phyloP scores from a whole-genome alignment of 2,329 filamentous ascomycete genomes.

The Didymella pinodella region DNA sequence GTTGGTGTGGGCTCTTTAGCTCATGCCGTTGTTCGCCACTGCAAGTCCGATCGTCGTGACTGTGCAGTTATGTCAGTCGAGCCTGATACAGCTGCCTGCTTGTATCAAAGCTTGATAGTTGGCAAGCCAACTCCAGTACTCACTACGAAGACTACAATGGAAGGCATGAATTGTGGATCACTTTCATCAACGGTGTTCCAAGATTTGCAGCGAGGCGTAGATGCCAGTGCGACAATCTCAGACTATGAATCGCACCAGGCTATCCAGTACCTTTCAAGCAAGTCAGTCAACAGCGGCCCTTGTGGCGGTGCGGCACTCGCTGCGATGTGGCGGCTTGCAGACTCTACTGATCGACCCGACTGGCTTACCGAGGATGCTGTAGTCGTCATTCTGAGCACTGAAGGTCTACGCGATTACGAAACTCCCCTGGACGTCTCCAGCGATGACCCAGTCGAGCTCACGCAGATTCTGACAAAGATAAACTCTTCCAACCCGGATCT shows the following conservation, averaged over 20 bases:
- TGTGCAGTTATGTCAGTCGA: constrained; percentile 71
- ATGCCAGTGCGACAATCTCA: constrained; percentile 67
- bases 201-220: constrained; percentile 64
- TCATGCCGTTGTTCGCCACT: constrained; percentile 72
- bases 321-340: constrained; percentile 61
- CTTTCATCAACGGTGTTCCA: constrained; percentile 72
- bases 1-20: constrained; percentile 78
- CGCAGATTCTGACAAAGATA: neutral
- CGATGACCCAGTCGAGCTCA: constrained; percentile 30
- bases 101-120: constrained; percentile 60
- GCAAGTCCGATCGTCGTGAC: constrained; percentile 56
- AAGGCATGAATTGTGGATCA: constrained; percentile 76
- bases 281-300: constrained; percentile 64
- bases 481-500: neutral
- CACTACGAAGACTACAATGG: constrained; percentile 74
- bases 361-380: constrained; percentile 59
- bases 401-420: constrained; percentile 57
- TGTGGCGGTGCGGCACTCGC: constrained; percentile 69
- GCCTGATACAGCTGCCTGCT: constrained; percentile 69
- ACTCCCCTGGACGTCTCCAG: constrained; percentile 3
- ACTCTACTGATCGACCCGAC: constrained; percentile 45
- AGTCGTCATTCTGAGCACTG: constrained; percentile 72
- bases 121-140: constrained; percentile 59
- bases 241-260: constrained; percentile 70
- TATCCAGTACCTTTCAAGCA: constrained; percentile 60